A percentile compares a stretch with the other conserved stretches of the same genome.
Conservation (phyloP, 1,284 basidiomycete genomes). For the Moesziomyces sp. region DNA sequence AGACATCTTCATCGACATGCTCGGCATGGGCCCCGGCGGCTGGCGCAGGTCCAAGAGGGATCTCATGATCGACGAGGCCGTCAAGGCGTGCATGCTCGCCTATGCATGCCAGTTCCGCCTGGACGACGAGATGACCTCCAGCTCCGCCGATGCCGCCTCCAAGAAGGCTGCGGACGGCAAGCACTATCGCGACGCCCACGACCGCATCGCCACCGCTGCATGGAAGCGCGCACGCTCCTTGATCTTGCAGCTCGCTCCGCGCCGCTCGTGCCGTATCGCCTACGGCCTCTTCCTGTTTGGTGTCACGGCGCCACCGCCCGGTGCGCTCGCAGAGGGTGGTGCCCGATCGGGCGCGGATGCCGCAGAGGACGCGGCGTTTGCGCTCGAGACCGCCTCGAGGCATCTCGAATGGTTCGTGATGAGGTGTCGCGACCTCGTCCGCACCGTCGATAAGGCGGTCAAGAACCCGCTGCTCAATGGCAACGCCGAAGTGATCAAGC, state of each 20-base stretch:
- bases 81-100: slow-evolving; percentile 50
- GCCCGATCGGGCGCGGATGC: slow-evolving; percentile 37
- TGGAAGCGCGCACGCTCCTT: slow-evolving; percentile 46
- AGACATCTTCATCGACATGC: slow-evolving; percentile 24
- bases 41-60: slow-evolving; percentile 45
- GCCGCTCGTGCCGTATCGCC: slow-evolving; percentile 37
- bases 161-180: slow-evolving; percentile 28
- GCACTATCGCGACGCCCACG: slow-evolving; percentile 44
- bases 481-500: slow-evolving; percentile 28
- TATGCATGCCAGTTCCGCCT: slow-evolving; percentile 51
- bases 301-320: slow-evolving; percentile 43
- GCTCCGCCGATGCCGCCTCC: slow-evolving; percentile 26
- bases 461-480: slow-evolving; percentile 32
- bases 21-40: slow-evolving; percentile 42
- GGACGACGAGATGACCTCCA: slow-evolving; percentile 43
- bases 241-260: slow-evolving; percentile 44
- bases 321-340: slow-evolving; percentile 40
- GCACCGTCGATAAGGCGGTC: slow-evolving; percentile 34
- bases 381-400: slow-evolving; percentile 42
- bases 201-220: slow-evolving; percentile 46
- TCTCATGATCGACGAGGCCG: slow-evolving; percentile 48
- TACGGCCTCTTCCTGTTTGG: slow-evolving; percentile 49
- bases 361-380: slow-evolving; percentile 48
- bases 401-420: slow-evolving; percentile 50
- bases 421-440: slow-evolving; percentile 31